These are phyloP conservation scores for Malus asiatica DNA, from an alignment of 306 rosid species.

Conservation along the genomic window DNA sequence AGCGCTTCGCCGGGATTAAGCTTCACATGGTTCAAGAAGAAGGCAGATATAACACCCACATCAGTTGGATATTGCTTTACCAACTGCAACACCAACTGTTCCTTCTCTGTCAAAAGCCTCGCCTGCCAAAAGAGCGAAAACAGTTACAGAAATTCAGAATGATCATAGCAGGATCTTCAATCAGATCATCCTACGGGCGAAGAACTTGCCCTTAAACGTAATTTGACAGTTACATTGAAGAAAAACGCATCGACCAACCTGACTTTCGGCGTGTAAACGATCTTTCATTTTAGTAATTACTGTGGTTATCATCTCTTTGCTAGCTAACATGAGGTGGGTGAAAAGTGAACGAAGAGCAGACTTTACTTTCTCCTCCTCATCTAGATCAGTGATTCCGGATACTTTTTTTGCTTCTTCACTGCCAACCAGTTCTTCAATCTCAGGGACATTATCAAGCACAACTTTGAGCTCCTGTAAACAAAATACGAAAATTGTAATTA, in stretches of 20 bases:
- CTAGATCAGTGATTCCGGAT: slow-evolving; percentile 33
- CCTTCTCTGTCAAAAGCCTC: slow-evolving; percentile 76
- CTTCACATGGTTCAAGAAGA: slow-evolving; percentile 79
- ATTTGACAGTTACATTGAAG: neutral
- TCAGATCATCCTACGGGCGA: neutral
- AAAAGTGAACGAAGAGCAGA: slow-evolving; percentile 51
- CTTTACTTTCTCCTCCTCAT: slow-evolving; percentile 47
- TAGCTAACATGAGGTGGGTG: slow-evolving; percentile 77
- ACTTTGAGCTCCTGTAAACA: slow-evolving; percentile 68
- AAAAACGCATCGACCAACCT: slow-evolving; percentile 31
- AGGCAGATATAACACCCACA: slow-evolving; percentile 78
- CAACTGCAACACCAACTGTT: slow-evolving; percentile 58
- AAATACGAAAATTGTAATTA: slow-evolving; percentile 4
- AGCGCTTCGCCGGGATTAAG: slow-evolving; percentile 90
- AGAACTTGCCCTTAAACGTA: neutral
- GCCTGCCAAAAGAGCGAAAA: slow-evolving; percentile 35
- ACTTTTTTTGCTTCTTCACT: slow-evolving; percentile 44
- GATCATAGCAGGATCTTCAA: neutral
- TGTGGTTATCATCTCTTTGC: slow-evolving; percentile 42
- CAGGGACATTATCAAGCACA: slow-evolving; percentile 69
- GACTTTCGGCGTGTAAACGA: slow-evolving; percentile 56
- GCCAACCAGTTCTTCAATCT: slow-evolving; percentile 64
- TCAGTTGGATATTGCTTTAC: slow-evolving; percentile 85
- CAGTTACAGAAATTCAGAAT: neutral
- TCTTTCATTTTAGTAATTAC: slow-evolving; percentile 46